Percentiles rank a stretch among this genome's conserved stretches.
Evolutionary conservation across 2,329 filamentous ascomycete species (phyloP).

Genomic region (Neocucurbitaria cava): DNA sequence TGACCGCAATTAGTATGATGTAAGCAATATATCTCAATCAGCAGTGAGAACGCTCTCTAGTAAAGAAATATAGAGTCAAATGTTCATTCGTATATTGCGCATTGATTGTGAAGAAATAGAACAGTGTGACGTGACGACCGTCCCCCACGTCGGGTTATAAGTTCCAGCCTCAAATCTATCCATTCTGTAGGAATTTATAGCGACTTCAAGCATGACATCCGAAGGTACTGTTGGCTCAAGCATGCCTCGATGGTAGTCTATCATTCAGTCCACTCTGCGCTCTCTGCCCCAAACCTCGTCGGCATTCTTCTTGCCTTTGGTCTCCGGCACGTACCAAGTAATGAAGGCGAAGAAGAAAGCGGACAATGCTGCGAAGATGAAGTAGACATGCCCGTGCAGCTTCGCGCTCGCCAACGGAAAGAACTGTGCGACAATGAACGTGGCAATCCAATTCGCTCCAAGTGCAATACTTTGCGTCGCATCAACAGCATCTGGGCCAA

Average conservation of each 20-base stretch:
- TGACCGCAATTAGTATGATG: slow-evolving; percentile 8
- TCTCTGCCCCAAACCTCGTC: slow-evolving; percentile 91
- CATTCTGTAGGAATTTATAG: no score
- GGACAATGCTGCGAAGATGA: slow-evolving; percentile 83
- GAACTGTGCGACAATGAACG: slow-evolving; percentile 91
- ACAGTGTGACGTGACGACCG: no score
- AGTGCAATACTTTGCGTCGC: slow-evolving; percentile 89
- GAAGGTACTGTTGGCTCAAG: not conserved
- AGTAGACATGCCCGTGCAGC: slow-evolving; percentile 86
- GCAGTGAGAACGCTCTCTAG: slow-evolving; percentile 14
- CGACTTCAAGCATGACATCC: no score
- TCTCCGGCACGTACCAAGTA: slow-evolving; percentile 79
- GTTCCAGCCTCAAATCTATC: no score
- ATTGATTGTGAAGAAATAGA: no score
- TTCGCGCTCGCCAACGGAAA: slow-evolving; percentile 85
- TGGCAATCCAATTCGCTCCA: slow-evolving; percentile 86
- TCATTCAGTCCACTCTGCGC: slow-evolving; percentile 41
- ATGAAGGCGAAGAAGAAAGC: slow-evolving; percentile 75
- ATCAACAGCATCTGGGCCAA: slow-evolving; percentile 87
- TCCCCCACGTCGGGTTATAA: no score
- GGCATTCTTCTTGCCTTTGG: slow-evolving; percentile 79
- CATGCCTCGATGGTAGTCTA: not conserved
- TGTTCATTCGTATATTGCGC: no score
- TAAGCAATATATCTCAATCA: slow-evolving; percentile 23
- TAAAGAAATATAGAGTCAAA: no score